Base-by-base conservation (phyloP, 73 alveolate genomes). In the Uronychia setigera region DNA sequence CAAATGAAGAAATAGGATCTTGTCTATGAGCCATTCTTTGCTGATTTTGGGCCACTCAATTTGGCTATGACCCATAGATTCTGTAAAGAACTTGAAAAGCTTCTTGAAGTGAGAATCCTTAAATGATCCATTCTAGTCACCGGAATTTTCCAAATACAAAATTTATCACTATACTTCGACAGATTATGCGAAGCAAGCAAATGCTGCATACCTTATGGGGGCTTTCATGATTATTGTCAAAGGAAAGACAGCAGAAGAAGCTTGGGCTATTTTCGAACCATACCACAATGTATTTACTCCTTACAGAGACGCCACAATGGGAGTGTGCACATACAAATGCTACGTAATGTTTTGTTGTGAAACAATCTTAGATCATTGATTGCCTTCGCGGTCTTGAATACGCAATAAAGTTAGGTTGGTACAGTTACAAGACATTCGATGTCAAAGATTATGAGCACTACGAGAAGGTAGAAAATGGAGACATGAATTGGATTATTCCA, bases 31-130 rank as follows among this genome's bases (percentile, higher is more conserved):
- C 97, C 99, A 13, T 97, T 94, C 87, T 94, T 91, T 81, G 98
- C 96, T 29, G 99, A 97, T 77, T 97, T 97, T 81, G 99, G 99
- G 28, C 99, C 99, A 0, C 92, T 96, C 32, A 93, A 95, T 83
- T 84, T 97, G 28, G 99, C 97, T 0, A 87, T 85, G 77, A 93
- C 96, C 0, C 98, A 96, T 83, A 82, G 93, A 74, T 97, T 91
- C 88, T 96, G 98, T 82, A 92, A 88, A 30, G 98, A 95, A 79
- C 93, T 96, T 14, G 97, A 96, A 67, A 92, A 94, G 76, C 81
- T 94, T 27, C 84, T 96, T 80, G 83, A 46, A 0, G 92, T 46
- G 67, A 5, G 67, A 11, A 19, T 5, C 67, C 19, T 46, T 19
- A n/a, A n/a, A n/a, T n/a, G 82, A 33, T 19, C 19, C 67, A 46